Conservation (phyloP, 345 rosid genomes). For the Chamaenerion angustifolium region DNA sequence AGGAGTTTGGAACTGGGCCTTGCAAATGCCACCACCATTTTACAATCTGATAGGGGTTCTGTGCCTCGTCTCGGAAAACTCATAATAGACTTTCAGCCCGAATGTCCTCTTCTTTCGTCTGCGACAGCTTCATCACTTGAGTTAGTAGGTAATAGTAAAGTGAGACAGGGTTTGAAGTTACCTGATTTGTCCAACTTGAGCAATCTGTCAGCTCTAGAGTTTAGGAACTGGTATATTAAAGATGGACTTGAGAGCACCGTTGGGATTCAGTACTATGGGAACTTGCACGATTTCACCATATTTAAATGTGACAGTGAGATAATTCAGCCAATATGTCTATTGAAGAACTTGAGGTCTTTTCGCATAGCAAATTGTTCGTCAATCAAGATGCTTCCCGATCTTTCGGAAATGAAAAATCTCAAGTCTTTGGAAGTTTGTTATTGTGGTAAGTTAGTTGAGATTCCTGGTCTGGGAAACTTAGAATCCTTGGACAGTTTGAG, state of each 20-base stretch:
- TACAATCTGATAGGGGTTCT: neutral
- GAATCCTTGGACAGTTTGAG: neutral
- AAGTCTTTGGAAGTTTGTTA: neutral
- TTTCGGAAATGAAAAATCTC: constrained; percentile 1
- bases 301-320: neutral
- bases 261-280: neutral
- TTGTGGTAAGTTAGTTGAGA: neutral
- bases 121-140: neutral
- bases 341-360: neutral
- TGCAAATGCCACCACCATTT: neutral
- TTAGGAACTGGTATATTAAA: neutral
- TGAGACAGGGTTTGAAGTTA: neutral
- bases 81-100: neutral
- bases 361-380: neutral
- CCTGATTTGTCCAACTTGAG: neutral
- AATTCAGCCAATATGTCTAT: neutral
- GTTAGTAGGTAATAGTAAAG: neutral
- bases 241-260: neutral
- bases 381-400: constrained; percentile 1
- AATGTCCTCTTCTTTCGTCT: too few relatives aligned
- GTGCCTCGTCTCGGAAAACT: neutral
- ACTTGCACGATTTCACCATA: neutral
- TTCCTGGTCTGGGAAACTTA: constrained; percentile 2
- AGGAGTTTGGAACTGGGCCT: neutral
- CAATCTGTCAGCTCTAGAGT: neutral